Base-by-base conservation (phyloP, 1,284 basidiomycete genomes). In the Pascua guehoae region DNA sequence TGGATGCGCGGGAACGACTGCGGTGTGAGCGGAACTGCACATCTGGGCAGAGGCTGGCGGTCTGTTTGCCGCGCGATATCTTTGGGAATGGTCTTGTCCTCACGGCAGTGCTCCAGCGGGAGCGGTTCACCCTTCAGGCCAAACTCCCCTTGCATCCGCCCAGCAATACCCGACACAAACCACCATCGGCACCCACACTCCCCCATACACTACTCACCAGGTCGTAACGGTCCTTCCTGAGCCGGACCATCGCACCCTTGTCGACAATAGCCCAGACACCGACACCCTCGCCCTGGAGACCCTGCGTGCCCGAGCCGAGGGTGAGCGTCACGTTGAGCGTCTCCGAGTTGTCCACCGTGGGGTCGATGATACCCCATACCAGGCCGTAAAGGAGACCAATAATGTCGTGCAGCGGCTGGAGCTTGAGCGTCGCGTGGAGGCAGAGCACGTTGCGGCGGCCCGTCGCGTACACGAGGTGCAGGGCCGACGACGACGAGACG, bases 231-330 rank as follows among this genome's bases (percentile, higher is more conserved):
- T 81, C 78, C 60, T 85, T 80, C 74, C 85, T 86, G 67, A 90
- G 82, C 37, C 79, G 79, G 58, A 81, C 77, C 64, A 94, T 81
- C 64, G 88, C 85, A 58, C 86, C 83, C 80, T 94, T 94, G 45
- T 84, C 81, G 37, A 92, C 86, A 47, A 93, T 74, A 11, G 84
- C 90, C 86, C 88, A 94, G 1, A 93, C 88, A 69, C 90, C 91
- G 55, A 85, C 40, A 69, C 77, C 63, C 78, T 80, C 74, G 15
- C 72, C 72, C 57, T 72, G 70, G n/a, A 72, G 60, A 8, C 72
- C 73, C 2, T 58, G 56, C 7, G 82, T 72, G 47, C 81, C 80
- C 36, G 82, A 72, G 0, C 82, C 81, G 58, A 94, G 83, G 57
- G 84, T 88, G 65, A 92, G 88, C 72, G 91, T 87, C 47, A 92